phyloP scores from a whole-genome alignment of 495 filamentous ascomycete species.

The Gamarada debralockiae region DNA sequence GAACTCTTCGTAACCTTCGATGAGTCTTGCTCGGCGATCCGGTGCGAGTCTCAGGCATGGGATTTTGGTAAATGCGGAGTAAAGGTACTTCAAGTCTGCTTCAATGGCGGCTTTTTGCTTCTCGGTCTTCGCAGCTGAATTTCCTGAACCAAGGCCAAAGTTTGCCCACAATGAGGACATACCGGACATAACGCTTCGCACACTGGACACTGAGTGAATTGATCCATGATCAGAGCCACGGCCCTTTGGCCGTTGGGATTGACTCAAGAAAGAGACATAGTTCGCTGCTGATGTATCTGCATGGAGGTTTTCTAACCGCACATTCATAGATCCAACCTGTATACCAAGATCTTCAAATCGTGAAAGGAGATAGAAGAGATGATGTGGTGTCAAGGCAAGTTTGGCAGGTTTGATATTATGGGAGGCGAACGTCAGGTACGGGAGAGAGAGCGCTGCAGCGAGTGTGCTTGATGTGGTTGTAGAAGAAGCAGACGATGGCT shows the following conservation, averaged over 20 bases:
- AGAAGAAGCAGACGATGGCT: slow-evolving; percentile 51
- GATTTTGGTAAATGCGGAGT: slow-evolving; percentile 98
- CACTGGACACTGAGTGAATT: slow-evolving; percentile 91
- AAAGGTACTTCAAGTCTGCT: slow-evolving; percentile 89
- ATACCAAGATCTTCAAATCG: slow-evolving; percentile 92
- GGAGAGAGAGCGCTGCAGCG: slow-evolving; percentile 80
- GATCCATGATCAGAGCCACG: slow-evolving; percentile 81
- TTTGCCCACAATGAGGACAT: slow-evolving; percentile 91
- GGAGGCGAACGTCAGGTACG: slow-evolving; percentile 78
- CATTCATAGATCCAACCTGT: slow-evolving; percentile 89
- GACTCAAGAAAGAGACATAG: slow-evolving; percentile 93
- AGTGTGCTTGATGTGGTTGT: slow-evolving; percentile 67
- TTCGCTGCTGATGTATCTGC: slow-evolving; percentile 79
- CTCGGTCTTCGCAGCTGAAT: slow-evolving; percentile 73
- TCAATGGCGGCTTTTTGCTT: slow-evolving; percentile 81
- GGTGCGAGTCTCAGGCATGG: slow-evolving; percentile 84
- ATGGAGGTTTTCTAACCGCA: slow-evolving; percentile 91
- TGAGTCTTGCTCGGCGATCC: slow-evolving; percentile 82
- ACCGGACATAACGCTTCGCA: slow-evolving; percentile 94
- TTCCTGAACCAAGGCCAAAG: slow-evolving; percentile 72
- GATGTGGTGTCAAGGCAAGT: slow-evolving; percentile 91
- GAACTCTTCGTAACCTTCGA: slow-evolving; percentile 94
- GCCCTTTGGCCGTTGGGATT: slow-evolving; percentile 69
- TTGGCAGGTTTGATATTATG: slow-evolving; percentile 83
- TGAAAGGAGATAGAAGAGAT: slow-evolving; percentile 92